A percentile compares a stretch with the other conserved stretches of the same genome.
phyloP scores from a whole-genome alignment of 192 early-diverging fungal species.

The Obelidium mucronatum region DNA sequence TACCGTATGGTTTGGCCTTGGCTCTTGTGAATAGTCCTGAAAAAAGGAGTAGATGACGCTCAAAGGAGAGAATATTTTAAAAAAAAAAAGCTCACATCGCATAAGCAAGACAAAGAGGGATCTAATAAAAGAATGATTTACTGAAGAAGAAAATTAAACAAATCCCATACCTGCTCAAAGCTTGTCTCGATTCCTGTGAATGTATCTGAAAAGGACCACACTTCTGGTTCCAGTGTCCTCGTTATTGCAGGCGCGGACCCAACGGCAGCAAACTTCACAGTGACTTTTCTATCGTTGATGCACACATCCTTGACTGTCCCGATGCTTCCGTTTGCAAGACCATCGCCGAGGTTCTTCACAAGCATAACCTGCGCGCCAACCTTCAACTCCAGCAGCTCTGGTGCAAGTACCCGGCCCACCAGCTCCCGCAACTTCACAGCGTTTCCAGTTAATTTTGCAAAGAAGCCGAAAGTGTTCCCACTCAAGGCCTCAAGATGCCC shows the following conservation, averaged over 20 bases:
- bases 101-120: constrained; percentile 55
- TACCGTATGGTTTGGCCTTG: constrained; percentile 56
- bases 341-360: constrained; percentile 44
- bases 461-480: constrained; percentile 51
- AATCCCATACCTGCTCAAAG: too few species aligned
- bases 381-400: constrained; percentile 70
- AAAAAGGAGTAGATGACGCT: too few species aligned
- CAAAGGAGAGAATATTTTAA: too few species aligned
- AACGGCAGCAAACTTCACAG: constrained; percentile 25
- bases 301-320: constrained; percentile 44
- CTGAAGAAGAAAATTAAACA: too few species aligned
- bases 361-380: constrained; percentile 86
- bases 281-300: constrained; percentile 1
- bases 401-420: constrained; percentile 63
- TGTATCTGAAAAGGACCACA: too few species aligned
- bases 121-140: neutral
- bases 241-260: too few species aligned
- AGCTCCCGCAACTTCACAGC: neutral
- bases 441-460: constrained; percentile 54
- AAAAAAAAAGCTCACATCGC: constrained; percentile 37
- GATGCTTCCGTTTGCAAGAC: constrained; percentile 37
- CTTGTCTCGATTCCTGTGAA: too few species aligned
- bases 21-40: constrained; percentile 54
- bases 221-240: too few species aligned
- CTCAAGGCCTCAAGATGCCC: constrained; percentile 59